Conservation (phyloP, 371 early-diverging fungal genomes). For the Mucor plumbeus region DNA sequence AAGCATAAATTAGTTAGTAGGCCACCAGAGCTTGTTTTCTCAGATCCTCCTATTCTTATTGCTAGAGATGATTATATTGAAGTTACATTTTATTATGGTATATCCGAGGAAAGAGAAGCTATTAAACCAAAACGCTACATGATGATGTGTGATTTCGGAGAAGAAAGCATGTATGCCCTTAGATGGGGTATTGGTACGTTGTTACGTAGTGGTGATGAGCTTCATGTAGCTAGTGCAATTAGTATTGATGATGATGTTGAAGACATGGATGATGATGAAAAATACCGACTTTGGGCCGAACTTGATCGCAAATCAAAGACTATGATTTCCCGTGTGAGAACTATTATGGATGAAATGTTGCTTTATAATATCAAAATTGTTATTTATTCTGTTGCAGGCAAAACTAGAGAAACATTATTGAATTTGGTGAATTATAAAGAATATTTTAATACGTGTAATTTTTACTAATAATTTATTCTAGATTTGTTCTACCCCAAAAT, state of each 20-base stretch:
- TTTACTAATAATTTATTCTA: constrained; percentile 4
- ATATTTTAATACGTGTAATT: background rate
- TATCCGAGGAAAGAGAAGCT: constrained; percentile 18
- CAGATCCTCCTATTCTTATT: constrained; percentile 41
- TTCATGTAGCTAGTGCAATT: constrained; percentile 60
- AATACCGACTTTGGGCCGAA: constrained; percentile 45
- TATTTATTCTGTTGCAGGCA: constrained; percentile 59
- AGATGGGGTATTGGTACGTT: constrained; percentile 38
- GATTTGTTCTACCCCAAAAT: constrained; percentile 51
- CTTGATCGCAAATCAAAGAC: constrained; percentile 52
- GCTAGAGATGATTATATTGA: constrained; percentile 41
- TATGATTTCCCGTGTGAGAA: constrained; percentile 49
- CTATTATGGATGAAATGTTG: constrained; percentile 43
- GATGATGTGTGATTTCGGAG: constrained; percentile 53
- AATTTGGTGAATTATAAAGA: constrained; percentile 43
- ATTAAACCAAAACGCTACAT: constrained; percentile 38
- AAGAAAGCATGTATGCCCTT: constrained; percentile 51
- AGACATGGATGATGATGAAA: constrained; percentile 44
- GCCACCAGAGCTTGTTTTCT: constrained; percentile 43
- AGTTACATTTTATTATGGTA: constrained; percentile 49
- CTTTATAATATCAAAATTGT: constrained; percentile 58
- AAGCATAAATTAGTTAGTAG: constrained; percentile 26
- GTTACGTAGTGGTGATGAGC: constrained; percentile 50
- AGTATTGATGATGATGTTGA: constrained; percentile 49
- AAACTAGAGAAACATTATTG: constrained; percentile 57